Percentiles rank a stretch among this genome's conserved stretches.
phyloP scores from a whole-genome alignment of 257 asterid genomes.

The Fraxinus quadrangulata region DNA sequence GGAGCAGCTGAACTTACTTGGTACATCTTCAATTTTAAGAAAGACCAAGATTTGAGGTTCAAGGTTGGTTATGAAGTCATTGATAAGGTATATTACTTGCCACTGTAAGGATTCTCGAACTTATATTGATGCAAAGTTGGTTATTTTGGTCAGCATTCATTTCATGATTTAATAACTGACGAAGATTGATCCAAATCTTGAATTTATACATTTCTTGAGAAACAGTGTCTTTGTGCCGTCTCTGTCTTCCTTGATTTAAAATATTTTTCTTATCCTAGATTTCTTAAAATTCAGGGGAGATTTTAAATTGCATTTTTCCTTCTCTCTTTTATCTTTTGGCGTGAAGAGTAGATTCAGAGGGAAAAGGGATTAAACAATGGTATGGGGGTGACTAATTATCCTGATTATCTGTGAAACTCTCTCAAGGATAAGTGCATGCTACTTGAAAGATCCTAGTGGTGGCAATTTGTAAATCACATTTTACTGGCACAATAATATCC shows the following conservation, averaged over 20 bases:
- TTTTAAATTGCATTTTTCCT: too few species aligned
- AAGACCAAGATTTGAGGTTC: constrained; percentile 76
- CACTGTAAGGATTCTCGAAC: neutral
- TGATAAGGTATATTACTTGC: constrained; percentile 58
- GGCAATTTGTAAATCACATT: too few species aligned
- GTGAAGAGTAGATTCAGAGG: too few species aligned
- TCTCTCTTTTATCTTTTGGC: too few species aligned
- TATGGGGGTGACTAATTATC: too few species aligned
- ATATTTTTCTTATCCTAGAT: neutral
- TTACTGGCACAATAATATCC: too few species aligned
- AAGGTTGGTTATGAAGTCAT: constrained; percentile 75
- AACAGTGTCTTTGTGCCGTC: neutral
- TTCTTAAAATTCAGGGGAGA: neutral
- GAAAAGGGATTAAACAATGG: too few species aligned
- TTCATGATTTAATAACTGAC: constrained; percentile 6
- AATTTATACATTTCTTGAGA: neutral
- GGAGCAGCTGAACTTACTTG: constrained; percentile 84
- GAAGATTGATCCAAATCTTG: constrained; percentile 1
- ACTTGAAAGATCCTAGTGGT: too few species aligned
- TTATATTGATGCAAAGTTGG: neutral
- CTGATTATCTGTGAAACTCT: too few species aligned
- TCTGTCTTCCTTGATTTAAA: neutral
- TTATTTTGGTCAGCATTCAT: neutral
- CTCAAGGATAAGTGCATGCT: too few species aligned
- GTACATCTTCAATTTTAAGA: constrained; percentile 57